These are phyloP conservation scores for Dryas drummondii DNA, from an alignment of 306 rosid species.

Conservation along the genomic window DNA sequence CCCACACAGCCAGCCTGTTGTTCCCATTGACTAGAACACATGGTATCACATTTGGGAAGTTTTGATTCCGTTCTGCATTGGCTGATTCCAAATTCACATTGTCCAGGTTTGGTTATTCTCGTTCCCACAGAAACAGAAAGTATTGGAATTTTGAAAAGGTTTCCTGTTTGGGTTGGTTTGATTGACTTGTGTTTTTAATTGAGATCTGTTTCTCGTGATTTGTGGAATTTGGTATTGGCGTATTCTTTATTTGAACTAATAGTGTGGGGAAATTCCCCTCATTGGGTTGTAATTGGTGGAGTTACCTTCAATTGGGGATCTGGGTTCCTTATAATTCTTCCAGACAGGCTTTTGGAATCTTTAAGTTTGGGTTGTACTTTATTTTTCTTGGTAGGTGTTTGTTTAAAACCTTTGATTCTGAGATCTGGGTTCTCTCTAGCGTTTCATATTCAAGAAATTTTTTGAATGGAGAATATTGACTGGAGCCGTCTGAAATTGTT, in stretches of 20 bases:
- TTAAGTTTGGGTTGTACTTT: background rate
- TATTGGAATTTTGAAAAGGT: background rate
- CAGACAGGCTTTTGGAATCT: background rate
- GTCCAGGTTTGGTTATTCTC: background rate
- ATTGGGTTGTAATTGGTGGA: background rate
- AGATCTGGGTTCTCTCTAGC: conserved; percentile 27
- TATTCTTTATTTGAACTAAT: background rate
- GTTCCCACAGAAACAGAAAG: background rate
- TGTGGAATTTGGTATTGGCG: conserved; percentile 24
- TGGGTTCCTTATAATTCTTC: conserved; percentile 12
- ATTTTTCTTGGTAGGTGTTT: background rate
- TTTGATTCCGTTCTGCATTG: conserved; percentile 18
- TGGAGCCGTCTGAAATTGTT: background rate
- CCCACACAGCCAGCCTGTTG: background rate
- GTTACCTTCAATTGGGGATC: conserved; percentile 10
- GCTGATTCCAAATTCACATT: conserved; percentile 14
- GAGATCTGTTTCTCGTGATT: conserved; percentile 3
- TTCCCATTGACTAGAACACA: background rate
- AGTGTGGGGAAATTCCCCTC: conserved; percentile 1
- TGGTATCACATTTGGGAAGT: conserved; percentile 8
- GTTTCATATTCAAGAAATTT: background rate
- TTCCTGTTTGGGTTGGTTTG: conserved; percentile 1
- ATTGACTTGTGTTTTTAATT: background rate
- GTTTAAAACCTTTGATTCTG: conserved; percentile 6
- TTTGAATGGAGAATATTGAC: background rate